Conservation (phyloP, 768 basidiomycete species). For the Megacollybia marginata region DNA sequence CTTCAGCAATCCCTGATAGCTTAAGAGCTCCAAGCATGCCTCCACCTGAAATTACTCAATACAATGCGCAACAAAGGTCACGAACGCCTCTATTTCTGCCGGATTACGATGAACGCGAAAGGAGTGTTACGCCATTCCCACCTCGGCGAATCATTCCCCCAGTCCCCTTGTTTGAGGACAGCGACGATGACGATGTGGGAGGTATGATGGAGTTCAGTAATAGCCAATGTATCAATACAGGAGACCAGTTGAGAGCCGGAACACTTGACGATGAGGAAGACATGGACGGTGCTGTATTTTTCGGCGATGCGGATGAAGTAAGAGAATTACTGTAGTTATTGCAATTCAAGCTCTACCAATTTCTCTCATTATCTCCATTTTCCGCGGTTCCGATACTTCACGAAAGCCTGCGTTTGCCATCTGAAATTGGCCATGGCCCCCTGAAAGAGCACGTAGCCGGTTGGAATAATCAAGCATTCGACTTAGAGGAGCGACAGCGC, state of each 20-base stretch:
- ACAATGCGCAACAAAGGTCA: conserved; percentile 24
- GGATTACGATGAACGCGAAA: conserved; percentile 41
- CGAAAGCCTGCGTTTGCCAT: conserved; percentile 75
- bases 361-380: conserved; percentile 67
- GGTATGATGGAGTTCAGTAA: conserved; percentile 56
- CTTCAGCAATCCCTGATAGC: conserved; percentile 11
- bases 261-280: conserved; percentile 71
- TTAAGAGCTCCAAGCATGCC: conserved; percentile 25
- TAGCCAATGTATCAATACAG: conserved; percentile 60
- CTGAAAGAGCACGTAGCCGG: conserved; percentile 71
- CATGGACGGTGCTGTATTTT: conserved; percentile 63
- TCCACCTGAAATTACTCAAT: conserved; percentile 15
- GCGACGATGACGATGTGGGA: conserved; percentile 29
- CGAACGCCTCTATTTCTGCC: conserved; percentile 72
- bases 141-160: conserved; percentile 21
- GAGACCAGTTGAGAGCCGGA: conserved; percentile 48
- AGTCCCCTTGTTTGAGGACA: conserved; percentile 37
- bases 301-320: conserved; percentile 78
- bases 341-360: conserved; percentile 60
- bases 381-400: conserved; percentile 52
- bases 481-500: conserved; percentile 72
- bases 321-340: conserved; percentile 39
- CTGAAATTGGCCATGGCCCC: conserved; percentile 77
- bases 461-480: conserved; percentile 77
- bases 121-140: conserved; percentile 31